phyloP scores from a whole-genome alignment of 768 basidiomycete species.

The Tricholoma sp. region DNA sequence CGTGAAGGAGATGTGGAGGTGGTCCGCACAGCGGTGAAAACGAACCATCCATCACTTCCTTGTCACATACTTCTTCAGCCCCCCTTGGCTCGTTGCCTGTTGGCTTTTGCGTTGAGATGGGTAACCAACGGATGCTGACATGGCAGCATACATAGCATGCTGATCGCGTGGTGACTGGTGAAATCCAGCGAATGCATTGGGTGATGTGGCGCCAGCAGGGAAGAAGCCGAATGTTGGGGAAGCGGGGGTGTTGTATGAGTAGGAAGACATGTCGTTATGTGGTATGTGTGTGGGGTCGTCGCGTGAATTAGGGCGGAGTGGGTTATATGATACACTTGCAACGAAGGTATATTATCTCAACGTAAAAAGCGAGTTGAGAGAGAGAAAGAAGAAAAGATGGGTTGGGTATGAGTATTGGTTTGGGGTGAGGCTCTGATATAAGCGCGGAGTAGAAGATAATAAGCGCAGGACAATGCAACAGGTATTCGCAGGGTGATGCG shows the following conservation, averaged over 20 bases:
- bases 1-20: not conserved
- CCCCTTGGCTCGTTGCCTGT: slow-evolving; percentile 18
- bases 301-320: slow-evolving; percentile 4
- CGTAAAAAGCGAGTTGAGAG: slow-evolving; percentile 2
- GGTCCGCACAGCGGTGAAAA: not conserved
- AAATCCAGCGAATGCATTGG: slow-evolving; percentile 52
- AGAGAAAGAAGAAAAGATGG: slow-evolving; percentile 7
- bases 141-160: slow-evolving; percentile 54
- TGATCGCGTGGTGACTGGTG: slow-evolving; percentile 59
- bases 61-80: slow-evolving; percentile 29
- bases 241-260: slow-evolving; percentile 37
- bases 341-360: slow-evolving; percentile 2
- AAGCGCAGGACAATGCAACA: slow-evolving; percentile 9
- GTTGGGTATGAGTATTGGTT: slow-evolving; percentile 4
- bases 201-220: slow-evolving; percentile 48
- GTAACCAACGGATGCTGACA: slow-evolving; percentile 23
- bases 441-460: slow-evolving; percentile 5
- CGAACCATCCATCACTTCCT: slow-evolving; percentile 20
- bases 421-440: slow-evolving; percentile 10
- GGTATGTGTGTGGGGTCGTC: slow-evolving; percentile 5
- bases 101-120: slow-evolving; percentile 12
- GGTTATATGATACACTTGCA: slow-evolving; percentile 1
- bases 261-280: slow-evolving; percentile 40
- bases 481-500: not conserved
- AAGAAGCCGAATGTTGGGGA: slow-evolving; percentile 60